These are phyloP conservation scores for Dorcoceras hygrometricum DNA, from an alignment of 257 asterid genomes.

Conservation along the genomic window DNA sequence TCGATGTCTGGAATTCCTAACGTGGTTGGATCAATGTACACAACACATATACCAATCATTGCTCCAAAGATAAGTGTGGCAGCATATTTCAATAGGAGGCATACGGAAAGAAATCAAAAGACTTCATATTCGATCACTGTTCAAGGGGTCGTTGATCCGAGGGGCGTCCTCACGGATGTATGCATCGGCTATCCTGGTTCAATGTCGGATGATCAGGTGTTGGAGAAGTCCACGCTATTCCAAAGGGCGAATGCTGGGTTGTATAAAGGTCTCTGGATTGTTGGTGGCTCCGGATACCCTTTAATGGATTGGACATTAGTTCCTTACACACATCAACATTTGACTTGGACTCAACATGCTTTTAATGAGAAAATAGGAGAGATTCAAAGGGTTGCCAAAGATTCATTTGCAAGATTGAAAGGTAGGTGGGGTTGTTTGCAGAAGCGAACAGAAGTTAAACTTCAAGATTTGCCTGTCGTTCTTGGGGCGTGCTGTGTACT, in stretches of 20 bases:
- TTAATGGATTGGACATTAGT: constrained; percentile 90
- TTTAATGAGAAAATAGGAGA: constrained; percentile 79
- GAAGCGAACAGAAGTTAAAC: constrained; percentile 82
- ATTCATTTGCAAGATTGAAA: constrained; percentile 65
- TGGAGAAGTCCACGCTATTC: constrained; percentile 75
- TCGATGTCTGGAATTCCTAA: constrained; percentile 63
- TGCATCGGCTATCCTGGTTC: constrained; percentile 97
- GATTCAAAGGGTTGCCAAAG: constrained; percentile 45
- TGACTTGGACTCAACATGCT: constrained; percentile 93
- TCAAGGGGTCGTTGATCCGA: constrained; percentile 80
- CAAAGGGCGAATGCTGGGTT: constrained; percentile 76
- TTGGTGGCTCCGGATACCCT: constrained; percentile 76
- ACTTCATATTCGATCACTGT: constrained; percentile 87
- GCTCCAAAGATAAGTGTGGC: constrained; percentile 90
- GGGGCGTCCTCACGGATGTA: constrained; percentile 72
- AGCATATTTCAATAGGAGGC: constrained; percentile 76
- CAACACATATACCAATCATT: constrained; percentile 83
- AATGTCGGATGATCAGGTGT: constrained; percentile 86
- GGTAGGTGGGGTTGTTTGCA: constrained; percentile 92
- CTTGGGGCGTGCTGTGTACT: constrained; percentile 93
- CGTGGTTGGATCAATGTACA: constrained; percentile 87
- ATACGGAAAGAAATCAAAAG: constrained; percentile 84
- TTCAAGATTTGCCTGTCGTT: constrained; percentile 83
- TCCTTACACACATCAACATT: constrained; percentile 70
- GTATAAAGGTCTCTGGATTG: constrained; percentile 65